phyloP scores from a whole-genome alignment of 2,329 filamentous ascomycete genomes.

The Penicillium corylophilum region DNA sequence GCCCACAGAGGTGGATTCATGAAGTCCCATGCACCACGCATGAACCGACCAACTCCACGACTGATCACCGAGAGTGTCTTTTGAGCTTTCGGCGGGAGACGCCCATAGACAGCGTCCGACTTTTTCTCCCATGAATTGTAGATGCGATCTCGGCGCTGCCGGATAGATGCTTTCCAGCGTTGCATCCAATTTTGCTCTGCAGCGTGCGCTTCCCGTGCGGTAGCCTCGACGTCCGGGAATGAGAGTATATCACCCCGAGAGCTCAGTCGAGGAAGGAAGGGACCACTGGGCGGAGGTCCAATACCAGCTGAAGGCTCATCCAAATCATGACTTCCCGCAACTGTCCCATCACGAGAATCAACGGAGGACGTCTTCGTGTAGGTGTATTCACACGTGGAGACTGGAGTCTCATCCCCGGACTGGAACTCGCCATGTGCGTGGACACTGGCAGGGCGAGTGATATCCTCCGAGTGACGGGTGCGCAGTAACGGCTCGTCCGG shows the following conservation, averaged over 20 bases:
- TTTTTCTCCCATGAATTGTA: constrained; percentile 22
- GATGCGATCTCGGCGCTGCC: constrained; percentile 19
- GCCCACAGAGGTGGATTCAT: constrained; percentile 99
- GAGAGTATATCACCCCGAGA: constrained; percentile 59
- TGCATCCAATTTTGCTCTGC: constrained; percentile 30
- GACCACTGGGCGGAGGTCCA: constrained; percentile 33
- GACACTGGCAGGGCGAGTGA: constrained; percentile 12
- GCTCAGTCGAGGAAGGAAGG: constrained; percentile 40
- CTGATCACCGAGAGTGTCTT: constrained; percentile 47
- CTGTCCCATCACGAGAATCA: constrained; percentile 19
- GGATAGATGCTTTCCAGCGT: constrained; percentile 26
- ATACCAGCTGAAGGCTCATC: constrained; percentile 27
- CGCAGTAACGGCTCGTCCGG: constrained; percentile 38
- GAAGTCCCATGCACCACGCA: constrained; percentile 77
- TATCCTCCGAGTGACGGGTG: constrained; percentile 34
- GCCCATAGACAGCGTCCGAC: constrained; percentile 41
- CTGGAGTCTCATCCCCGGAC: constrained; percentile 44
- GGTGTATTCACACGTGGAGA: constrained; percentile 33
- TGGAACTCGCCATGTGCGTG: constrained; percentile 23
- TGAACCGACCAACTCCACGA: constrained; percentile 51
- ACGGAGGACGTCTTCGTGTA: constrained; percentile 34
- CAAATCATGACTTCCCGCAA: constrained; percentile 13
- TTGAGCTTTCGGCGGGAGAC: constrained; percentile 56
- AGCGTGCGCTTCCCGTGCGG: constrained; percentile 23
- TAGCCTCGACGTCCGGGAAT: constrained; percentile 49